phyloP scores from a whole-genome alignment of 2,329 filamentous ascomycete species.

The Beauveria bassiana region DNA sequence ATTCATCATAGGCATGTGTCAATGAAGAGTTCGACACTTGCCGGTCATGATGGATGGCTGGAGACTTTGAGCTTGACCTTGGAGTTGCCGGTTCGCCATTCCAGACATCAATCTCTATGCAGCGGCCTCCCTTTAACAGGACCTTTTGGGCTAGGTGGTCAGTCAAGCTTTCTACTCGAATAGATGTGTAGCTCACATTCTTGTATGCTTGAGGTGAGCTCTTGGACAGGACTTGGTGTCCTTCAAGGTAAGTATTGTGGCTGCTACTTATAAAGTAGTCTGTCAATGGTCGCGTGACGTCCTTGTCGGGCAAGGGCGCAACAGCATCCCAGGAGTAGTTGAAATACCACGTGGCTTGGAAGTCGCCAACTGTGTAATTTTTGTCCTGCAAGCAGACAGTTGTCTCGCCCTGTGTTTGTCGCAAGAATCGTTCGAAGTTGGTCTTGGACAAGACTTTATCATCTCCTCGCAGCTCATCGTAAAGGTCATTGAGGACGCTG shows the following conservation, averaged over 20 bases:
- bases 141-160: constrained; percentile 38
- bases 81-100: constrained; percentile 52
- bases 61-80: constrained; percentile 28
- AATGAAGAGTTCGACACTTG: constrained; percentile 37
- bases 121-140: constrained; percentile 70
- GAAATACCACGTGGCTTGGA: constrained; percentile 41
- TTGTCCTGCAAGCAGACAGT: constrained; percentile 29
- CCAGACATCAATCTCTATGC: constrained; percentile 94
- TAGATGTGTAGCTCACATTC: constrained; percentile 43
- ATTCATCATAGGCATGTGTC: constrained; percentile 29
- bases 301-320: constrained; percentile 39
- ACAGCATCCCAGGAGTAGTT: constrained; percentile 36
- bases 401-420: constrained; percentile 38
- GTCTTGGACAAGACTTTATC: constrained; percentile 24
- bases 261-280: constrained; percentile 94
- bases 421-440: constrained; percentile 42
- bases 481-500: constrained; percentile 40
- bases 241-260: constrained; percentile 87
- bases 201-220: constrained; percentile 73
- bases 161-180: not conserved
- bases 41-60: constrained; percentile 36
- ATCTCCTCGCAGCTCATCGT: constrained; percentile 33
- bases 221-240: constrained; percentile 74
- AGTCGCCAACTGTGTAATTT: constrained; percentile 39
- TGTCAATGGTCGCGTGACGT: constrained; percentile 62